Conservation (phyloP, 2,329 filamentous ascomycete genomes). For the Pseudogymnoascus verrucosus region DNA sequence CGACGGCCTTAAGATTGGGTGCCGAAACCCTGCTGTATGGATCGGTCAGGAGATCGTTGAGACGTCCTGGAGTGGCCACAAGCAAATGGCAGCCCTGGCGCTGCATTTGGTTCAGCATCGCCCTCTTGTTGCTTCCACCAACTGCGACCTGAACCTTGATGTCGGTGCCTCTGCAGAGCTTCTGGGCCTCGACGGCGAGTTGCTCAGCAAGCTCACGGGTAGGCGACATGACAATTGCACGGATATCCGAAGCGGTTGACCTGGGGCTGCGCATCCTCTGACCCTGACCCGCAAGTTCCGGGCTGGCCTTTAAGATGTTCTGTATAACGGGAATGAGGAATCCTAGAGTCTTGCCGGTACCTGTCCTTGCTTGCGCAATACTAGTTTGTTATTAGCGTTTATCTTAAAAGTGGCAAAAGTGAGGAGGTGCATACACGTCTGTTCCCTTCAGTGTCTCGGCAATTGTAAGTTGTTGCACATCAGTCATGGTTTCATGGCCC, state of each 20-base stretch:
- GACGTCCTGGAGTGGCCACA: conserved; percentile 81
- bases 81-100: conserved; percentile 80
- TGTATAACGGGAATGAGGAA: conserved; percentile 85
- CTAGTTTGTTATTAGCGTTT: conserved; percentile 34
- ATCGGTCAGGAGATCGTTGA: conserved; percentile 68
- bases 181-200: conserved; percentile 67
- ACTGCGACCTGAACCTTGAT: conserved; percentile 66
- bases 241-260: conserved; percentile 50
- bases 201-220: conserved; percentile 77
- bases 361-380: conserved; percentile 90
- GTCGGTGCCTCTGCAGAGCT: conserved; percentile 24
- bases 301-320: conserved; percentile 60
- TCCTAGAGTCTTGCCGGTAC: conserved; percentile 91
- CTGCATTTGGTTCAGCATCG: conserved; percentile 28
- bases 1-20: conserved; percentile 72
- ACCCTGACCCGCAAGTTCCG: conserved; percentile 42
- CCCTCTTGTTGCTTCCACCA: conserved; percentile 72
- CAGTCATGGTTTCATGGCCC: conserved; percentile 78
- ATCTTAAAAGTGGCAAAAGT: conserved; percentile 4
- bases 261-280: conserved; percentile 21
- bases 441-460: conserved; percentile 62
- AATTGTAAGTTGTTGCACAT: conserved; percentile 82
- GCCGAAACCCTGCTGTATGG: conserved; percentile 32
- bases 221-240: conserved; percentile 67
- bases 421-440: conserved; percentile 26